Conservation (phyloP, 768 basidiomycete species). For the Candolleomyces eurysporus region DNA sequence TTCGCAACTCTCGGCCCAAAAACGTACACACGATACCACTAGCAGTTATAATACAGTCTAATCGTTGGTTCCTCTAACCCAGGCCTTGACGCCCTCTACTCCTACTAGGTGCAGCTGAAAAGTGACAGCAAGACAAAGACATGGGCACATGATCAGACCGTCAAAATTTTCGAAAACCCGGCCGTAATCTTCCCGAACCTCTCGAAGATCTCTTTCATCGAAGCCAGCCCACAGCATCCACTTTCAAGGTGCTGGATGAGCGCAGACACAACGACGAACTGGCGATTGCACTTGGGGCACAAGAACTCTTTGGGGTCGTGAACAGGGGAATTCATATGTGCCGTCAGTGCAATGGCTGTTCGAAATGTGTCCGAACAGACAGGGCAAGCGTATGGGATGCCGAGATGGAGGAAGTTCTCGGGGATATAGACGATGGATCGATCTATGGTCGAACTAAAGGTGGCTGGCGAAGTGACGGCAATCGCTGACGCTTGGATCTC, state of each 20-base stretch:
- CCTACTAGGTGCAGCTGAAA: not conserved
- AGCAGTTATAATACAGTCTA: too few species aligned
- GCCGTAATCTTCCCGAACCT: slow-evolving; percentile 10
- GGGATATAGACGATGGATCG: slow-evolving; percentile 25
- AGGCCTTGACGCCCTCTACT: too few species aligned
- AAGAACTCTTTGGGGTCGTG: slow-evolving; percentile 54
- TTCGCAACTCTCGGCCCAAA: too few species aligned
- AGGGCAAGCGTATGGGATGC: slow-evolving; percentile 55
- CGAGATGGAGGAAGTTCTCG: slow-evolving; percentile 27
- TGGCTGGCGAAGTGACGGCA: slow-evolving; percentile 31
- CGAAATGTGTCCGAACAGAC: slow-evolving; percentile 49
- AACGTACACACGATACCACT: too few species aligned
- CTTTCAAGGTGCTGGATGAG: slow-evolving; percentile 68
- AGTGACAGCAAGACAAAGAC: not conserved
- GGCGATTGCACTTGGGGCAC: slow-evolving; percentile 50
- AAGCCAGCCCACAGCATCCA: slow-evolving; percentile 52
- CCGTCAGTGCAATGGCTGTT: slow-evolving; percentile 47
- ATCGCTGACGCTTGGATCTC: slow-evolving; percentile 51
- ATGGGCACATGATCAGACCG: not conserved
- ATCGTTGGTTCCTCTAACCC: too few species aligned
- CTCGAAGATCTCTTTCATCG: slow-evolving; percentile 39
- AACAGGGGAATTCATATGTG: slow-evolving; percentile 61
- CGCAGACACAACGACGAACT: slow-evolving; percentile 53
- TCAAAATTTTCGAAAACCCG: slow-evolving; percentile 9
- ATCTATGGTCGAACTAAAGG: too few species aligned